These are phyloP conservation scores for Sarcodon aspratus DNA, from an alignment of 768 basidiomycete species.

Conservation along the genomic window DNA sequence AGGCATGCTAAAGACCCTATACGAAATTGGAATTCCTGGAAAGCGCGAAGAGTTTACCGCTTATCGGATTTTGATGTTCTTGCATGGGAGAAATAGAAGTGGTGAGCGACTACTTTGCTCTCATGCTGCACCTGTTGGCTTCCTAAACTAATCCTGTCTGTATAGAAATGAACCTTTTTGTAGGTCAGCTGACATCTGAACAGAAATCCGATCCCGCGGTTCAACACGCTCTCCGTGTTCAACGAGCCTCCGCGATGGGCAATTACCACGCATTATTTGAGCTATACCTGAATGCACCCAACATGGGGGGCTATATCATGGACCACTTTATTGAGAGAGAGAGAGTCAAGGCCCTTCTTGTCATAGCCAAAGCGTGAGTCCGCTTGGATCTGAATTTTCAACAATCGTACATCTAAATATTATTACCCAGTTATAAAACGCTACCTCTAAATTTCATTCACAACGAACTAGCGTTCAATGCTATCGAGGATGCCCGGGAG, in stretches of 20 bases:
- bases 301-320: conserved; percentile 99
- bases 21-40: conserved; percentile 88
- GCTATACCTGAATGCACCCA: conserved; percentile 73
- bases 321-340: conserved; percentile 96
- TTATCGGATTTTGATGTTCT: conserved; percentile 91
- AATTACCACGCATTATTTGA: conserved; percentile 93
- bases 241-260: conserved; percentile 79
- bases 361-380: conserved; percentile 89
- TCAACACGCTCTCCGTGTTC: conserved; percentile 81
- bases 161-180: conserved; percentile 87
- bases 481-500: conserved; percentile 41
- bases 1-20: conserved; percentile 77
- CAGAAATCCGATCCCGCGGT: conserved; percentile 79
- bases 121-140: not conserved
- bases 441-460: conserved; percentile 69
- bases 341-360: conserved; percentile 72
- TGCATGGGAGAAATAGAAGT: conserved; percentile 88
- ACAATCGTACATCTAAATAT: conserved; percentile 1
- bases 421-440: conserved; percentile 58
- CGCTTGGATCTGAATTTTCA: conserved; percentile 3
- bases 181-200: conserved; percentile 93
- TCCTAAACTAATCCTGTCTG: conserved; percentile 1
- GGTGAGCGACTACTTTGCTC: conserved; percentile 39
- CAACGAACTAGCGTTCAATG: conserved; percentile 78
- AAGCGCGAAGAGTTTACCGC: conserved; percentile 94